Base-by-base conservation (phyloP, 805 yeast species). In the Lipomyces orientalis region DNA sequence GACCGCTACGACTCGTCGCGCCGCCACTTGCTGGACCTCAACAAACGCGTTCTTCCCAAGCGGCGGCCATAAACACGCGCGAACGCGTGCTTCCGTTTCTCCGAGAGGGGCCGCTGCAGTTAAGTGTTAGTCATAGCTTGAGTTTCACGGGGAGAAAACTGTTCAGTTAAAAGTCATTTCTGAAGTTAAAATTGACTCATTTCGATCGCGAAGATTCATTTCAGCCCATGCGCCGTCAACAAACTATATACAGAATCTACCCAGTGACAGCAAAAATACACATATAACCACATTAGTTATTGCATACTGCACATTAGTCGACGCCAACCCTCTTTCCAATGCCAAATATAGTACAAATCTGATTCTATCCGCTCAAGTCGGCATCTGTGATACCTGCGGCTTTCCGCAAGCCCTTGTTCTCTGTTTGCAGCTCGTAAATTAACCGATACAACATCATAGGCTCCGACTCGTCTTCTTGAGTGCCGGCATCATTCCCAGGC, bases 401-500 rank as follows among this genome's bases (percentile, higher is more conserved):
- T 22, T 58, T 51, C 39, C 46, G 35, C 29, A 67, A 22, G 29
- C 70, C 70, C 43, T 52, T 29, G 22, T 64, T 67, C 49, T 67
- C 70, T 12, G 54, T 52, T 56, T 67, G 59, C 35, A 67, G 39
- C 54, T 54, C 68, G 49, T 49, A n/a, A 9, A 66, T 34, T 4
- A 56, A 35, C 34, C 61, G 58, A 19, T 25, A 43, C 22, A 64
- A 33, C 49, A 22, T 33, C 35, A 25, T 60, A 10, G n/a, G 22
- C 52, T 34, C 39, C 12, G 39, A 16, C 49, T 16, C 16, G 22
- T 29, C 35, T 31, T 34, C 63, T 16, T 33, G 49, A n/a, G 22
- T 46, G 6, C 19, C 29, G 39, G 51, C 19, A 33, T 33, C 56
- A 54, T 49, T 46, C 12, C 58, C 34, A 8, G 54, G 60, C 25